Percentiles rank a stretch among this genome's conserved stretches.
Conservation (phyloP, 805 yeast species). For the Gaillardinia entomophila region DNA sequence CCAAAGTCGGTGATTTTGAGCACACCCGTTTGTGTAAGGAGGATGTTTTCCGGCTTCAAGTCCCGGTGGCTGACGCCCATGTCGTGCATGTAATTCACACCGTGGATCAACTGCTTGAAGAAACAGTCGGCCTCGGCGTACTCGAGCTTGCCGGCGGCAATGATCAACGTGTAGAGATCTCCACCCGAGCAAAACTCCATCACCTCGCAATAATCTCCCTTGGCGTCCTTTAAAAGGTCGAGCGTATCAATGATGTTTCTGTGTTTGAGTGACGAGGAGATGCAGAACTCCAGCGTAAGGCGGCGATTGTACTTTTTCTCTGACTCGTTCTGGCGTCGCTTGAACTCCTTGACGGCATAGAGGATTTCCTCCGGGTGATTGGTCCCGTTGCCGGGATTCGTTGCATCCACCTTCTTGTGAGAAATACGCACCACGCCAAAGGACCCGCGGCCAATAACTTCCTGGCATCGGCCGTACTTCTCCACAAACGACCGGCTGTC, state of each 20-base stretch:
- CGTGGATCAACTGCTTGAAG: constrained; percentile 77
- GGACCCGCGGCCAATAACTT: constrained; percentile 88
- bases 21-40: constrained; percentile 65
- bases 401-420: constrained; percentile 50
- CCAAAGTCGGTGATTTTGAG: constrained; percentile 88
- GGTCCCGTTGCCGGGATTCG: constrained; percentile 1
- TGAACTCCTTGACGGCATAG: constrained; percentile 86
- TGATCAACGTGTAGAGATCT: constrained; percentile 67
- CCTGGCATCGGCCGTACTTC: constrained; percentile 92
- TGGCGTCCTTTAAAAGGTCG: constrained; percentile 74
- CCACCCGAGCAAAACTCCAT: constrained; percentile 86
- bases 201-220: constrained; percentile 78
- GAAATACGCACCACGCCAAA: constrained; percentile 90
- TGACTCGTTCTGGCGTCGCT: constrained; percentile 52
- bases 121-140: constrained; percentile 85
- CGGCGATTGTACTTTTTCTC: constrained; percentile 66
- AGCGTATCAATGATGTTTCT: constrained; percentile 70
- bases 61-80: constrained; percentile 91
- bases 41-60: constrained; percentile 79
- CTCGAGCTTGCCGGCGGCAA: constrained; percentile 73
- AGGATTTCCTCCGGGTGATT: constrained; percentile 40
- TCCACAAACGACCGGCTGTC: constrained; percentile 64
- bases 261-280: constrained; percentile 73
- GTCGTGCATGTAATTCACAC: constrained; percentile 82
- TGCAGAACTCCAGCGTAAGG: constrained; percentile 77